Conservation (phyloP, 176 grass and related monocot genomes). For the Carex scoparia region DNA sequence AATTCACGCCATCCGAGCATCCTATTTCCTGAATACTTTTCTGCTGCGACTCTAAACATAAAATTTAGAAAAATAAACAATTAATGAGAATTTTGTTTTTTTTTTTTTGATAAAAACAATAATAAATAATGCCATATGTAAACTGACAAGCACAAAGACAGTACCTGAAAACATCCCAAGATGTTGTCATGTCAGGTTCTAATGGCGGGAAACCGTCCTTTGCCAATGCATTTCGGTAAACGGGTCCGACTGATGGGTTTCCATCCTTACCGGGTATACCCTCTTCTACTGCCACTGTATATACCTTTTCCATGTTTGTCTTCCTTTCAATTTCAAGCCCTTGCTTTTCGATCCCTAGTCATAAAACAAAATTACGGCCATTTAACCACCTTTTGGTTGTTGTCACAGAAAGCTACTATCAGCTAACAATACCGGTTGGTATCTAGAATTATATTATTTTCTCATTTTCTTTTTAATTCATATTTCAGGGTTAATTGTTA, state of each 20-base stretch:
- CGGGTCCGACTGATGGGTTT: slow-evolving; percentile 54
- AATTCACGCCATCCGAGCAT: slow-evolving; percentile 97
- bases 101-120: background rate
- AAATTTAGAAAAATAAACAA: background rate
- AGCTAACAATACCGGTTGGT: background rate
- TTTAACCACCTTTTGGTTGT: background rate
- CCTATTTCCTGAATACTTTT: slow-evolving; percentile 66
- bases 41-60: slow-evolving; percentile 57
- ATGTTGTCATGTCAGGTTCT: slow-evolving; percentile 59
- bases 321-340: slow-evolving; percentile 32
- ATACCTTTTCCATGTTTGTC: slow-evolving; percentile 37
- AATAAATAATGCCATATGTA: background rate
- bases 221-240: slow-evolving; percentile 57
- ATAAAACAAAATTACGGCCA: background rate
- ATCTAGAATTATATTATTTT: background rate
- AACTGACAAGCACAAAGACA: background rate
- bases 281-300: slow-evolving; percentile 61
- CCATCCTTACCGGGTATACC: slow-evolving; percentile 63
- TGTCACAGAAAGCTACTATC: background rate
- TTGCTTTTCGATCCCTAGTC: background rate
- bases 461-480: background rate
- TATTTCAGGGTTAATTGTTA: background rate
- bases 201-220: slow-evolving; percentile 66
- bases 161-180: slow-evolving; percentile 99
- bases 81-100: background rate